Evolutionary conservation across 805 yeast species (phyloP), one percentile per base, ranked within the genome.

Genomic region (Candida krabiensis): DNA sequence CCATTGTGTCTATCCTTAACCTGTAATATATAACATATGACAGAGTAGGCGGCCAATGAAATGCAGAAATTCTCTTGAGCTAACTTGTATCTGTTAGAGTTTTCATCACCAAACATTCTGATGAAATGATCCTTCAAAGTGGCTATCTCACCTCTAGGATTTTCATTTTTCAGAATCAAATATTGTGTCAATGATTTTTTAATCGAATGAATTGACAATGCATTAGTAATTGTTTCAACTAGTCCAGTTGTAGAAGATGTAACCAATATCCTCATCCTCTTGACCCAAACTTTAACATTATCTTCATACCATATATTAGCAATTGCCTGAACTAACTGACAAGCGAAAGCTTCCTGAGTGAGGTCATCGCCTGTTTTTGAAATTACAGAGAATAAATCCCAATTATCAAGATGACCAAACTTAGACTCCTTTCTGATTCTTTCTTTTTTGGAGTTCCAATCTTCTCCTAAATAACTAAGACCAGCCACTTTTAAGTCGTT

Each of bases 1-100:
- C 99, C 99, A 58, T 91, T 91, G 58, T 91, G 99, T 50, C 99
- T 77, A 62, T 93, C 99, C 60, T 93, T 93, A 43, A 93, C 86
- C 64, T 91, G 98, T 34, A 93, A 67, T 28, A 91, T 67, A 50
- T 89, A 93, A 44, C 96, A 88, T 23, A 93, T 82, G 13, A 93
- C 80, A 0, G 97, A 89, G 62, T 91, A 93, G 0, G 95, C 84
- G 0, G 99, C 98, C 48, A 93, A 69, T 14, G 96, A 87, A 33
- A 73, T 71, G 2, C 95, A 86, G 63, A 93, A 93, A 49, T 84
- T 85, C 31, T 80, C 83, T 56, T 89, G 95, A 0, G 98, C 97
- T 39, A 75, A 69, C 52, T 70, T 77, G 62, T 80, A 86, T 39
- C 72, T 71, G 8, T 66, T 53, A 0, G 80, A 66, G 2, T 69